phyloP scores from a whole-genome alignment of 768 basidiomycete species.

The Serendipita vermifera region DNA sequence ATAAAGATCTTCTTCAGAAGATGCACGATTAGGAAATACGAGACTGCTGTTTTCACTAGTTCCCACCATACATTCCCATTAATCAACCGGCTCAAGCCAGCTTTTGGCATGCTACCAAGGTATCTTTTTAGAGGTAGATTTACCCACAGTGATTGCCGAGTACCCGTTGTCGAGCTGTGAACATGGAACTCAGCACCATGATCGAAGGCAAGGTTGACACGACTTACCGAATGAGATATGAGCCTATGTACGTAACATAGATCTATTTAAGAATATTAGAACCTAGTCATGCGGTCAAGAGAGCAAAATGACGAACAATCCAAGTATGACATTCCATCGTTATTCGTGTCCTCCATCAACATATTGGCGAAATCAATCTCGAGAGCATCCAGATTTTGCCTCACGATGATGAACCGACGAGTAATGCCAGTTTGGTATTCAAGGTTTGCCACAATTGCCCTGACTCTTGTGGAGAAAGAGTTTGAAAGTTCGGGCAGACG shows the following conservation, averaged over 20 bases:
- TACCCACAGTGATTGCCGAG: constrained; percentile 2
- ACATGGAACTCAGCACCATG: not conserved
- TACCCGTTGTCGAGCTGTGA: constrained; percentile 3
- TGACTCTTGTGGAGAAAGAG: constrained; percentile 67
- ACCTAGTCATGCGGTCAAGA: not conserved
- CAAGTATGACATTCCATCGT: constrained; percentile 81
- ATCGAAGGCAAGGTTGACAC: not conserved
- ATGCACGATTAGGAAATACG: no score
- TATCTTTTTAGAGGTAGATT: not conserved
- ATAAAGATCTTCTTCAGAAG: no score
- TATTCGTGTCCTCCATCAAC: constrained; percentile 94
- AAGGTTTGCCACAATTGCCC: constrained; percentile 68
- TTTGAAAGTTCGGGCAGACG: constrained; percentile 59
- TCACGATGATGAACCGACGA: constrained; percentile 47
- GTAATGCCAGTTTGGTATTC: constrained; percentile 40
- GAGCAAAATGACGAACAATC: constrained; percentile 51
- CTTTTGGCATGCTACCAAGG: not conserved
- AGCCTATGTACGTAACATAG: constrained; percentile 30
- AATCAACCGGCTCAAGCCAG: no score
- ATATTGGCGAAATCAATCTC: constrained; percentile 97
- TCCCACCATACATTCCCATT: no score
- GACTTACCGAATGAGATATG: constrained; percentile 26
- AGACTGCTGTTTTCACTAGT: no score
- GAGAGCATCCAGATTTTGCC: constrained; percentile 83
- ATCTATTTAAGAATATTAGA: constrained; percentile 17